Conservation (phyloP, 2,329 filamentous ascomycete genomes). For the Pezicula carpinea region DNA sequence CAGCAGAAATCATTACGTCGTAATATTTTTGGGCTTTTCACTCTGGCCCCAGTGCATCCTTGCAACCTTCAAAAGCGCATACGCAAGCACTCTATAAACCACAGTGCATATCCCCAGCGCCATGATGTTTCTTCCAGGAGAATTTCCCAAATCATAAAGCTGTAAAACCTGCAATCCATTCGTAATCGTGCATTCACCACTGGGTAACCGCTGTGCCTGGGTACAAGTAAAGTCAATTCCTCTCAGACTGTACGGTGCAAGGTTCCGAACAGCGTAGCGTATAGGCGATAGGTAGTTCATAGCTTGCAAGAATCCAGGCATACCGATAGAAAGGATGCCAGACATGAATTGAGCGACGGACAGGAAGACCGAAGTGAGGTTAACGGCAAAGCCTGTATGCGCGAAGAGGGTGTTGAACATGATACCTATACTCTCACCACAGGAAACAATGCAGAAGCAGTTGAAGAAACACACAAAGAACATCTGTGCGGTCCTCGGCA, state of each 20-base stretch:
- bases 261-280: conserved; percentile 62
- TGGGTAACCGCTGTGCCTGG: conserved; percentile 50
- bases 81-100: conserved; percentile 61
- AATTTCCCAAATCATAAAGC: conserved; percentile 61
- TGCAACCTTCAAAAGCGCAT: conserved; percentile 48
- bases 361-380: conserved; percentile 65
- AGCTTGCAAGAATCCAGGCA: conserved; percentile 60
- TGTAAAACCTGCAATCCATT: conserved; percentile 63
- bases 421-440: conserved; percentile 72
- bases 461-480: conserved; percentile 66
- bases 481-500: conserved; percentile 57
- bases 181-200: conserved; percentile 59
- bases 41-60: conserved; percentile 44
- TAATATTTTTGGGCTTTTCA: not conserved
- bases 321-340: conserved; percentile 65
- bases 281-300: conserved; percentile 71
- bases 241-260: conserved; percentile 61
- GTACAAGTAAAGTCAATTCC: conserved; percentile 61
- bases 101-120: conserved; percentile 60
- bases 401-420: conserved; percentile 74
- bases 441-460: conserved; percentile 68
- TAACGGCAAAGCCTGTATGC: conserved; percentile 73
- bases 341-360: conserved; percentile 68
- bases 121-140: conserved; percentile 56
- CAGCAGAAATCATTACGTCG: too few relatives aligned